phyloP scores from a whole-genome alignment of 306 rosid genomes.

The Fragaria nilgerrensis region DNA sequence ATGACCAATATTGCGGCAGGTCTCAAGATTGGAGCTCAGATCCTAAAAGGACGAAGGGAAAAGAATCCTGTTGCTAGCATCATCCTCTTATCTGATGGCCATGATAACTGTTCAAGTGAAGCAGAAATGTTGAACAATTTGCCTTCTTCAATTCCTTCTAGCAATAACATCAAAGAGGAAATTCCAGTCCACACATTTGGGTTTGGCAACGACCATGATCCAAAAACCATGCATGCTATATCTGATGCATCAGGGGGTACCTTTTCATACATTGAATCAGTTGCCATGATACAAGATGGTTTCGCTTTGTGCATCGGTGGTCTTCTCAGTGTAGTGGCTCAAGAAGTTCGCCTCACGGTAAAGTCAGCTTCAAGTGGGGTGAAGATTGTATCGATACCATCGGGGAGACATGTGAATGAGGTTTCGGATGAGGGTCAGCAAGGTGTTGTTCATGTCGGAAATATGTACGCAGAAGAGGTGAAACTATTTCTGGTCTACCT shows the following conservation, averaged over 20 bases:
- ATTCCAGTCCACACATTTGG: slow-evolving; percentile 32
- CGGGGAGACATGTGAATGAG: too few species aligned
- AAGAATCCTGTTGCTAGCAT: slow-evolving; percentile 20
- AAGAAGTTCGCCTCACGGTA: slow-evolving; percentile 29
- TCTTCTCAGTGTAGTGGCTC: slow-evolving; percentile 40
- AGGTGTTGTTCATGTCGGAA: slow-evolving; percentile 16
- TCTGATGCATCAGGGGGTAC: slow-evolving; percentile 31
- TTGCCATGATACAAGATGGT: slow-evolving; percentile 15
- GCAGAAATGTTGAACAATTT: neutral
- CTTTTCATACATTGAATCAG: slow-evolving; percentile 15
- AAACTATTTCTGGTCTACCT: slow-evolving; percentile 30
- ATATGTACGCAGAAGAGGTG: slow-evolving; percentile 31
- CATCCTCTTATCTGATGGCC: slow-evolving; percentile 21
- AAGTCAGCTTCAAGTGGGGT: slow-evolving; percentile 20
- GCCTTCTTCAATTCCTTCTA: neutral
- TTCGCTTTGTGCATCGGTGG: slow-evolving; percentile 37
- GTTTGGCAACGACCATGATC: slow-evolving; percentile 18
- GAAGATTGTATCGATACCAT: slow-evolving; percentile 10
- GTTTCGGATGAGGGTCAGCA: slow-evolving; percentile 21
- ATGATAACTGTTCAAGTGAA: neutral
- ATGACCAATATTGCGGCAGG: neutral
- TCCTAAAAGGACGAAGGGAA: slow-evolving; percentile 28
- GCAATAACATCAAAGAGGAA: neutral
- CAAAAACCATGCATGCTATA: neutral
- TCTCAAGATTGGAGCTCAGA: slow-evolving; percentile 7